Base-by-base conservation (phyloP, 768 basidiomycete genomes). In the Boletus huronensis region DNA sequence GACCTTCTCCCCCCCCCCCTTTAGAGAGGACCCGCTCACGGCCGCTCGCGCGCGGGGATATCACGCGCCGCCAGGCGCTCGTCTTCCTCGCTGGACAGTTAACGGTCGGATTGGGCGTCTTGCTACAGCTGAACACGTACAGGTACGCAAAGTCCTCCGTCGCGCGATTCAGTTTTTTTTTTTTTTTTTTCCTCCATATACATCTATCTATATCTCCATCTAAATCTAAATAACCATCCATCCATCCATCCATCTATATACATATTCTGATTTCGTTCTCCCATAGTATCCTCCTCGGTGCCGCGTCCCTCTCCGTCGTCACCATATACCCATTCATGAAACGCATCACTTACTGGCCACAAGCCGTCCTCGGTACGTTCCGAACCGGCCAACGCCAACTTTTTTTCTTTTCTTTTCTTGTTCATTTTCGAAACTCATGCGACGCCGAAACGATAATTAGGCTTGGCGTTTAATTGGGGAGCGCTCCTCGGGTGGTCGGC, bases 401-500 rank as follows among this genome's bases (percentile, higher is more conserved):
- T 14, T 5, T 5, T 5, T 38, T 14, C 13, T n/a, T 38, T 10
- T 19, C 16, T 16, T 16, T 14, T 9, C 2, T 41, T 41, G 6
- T 4, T 19, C 17, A 3, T 28, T 11, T 43, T 11, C 43, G 17
- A 34, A 3, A 25, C 8, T 29, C 21, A 17, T n/a, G 3, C 17
- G 2, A 4, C 25, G 28, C 40, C 43, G 32, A 34, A 34, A 48
- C 29, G 28, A 48, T 5, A 32, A 42, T 3, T 5, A 95, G 94
- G 95, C 10, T 79, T 98, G 43, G 86, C 95, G 0, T 99, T 95
- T 71, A 98, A 98, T 72, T 99, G 96, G 96, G 97, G 97, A 17
- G 85, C 93, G 1, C 72, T 99, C 1, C 82, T 98, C 17, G 97
- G 97, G 23, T 98, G 95, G 90, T 95, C 97, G 3, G 95, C 97